Conservation (phyloP, 305 asterid species). For the Withania somnifera region DNA sequence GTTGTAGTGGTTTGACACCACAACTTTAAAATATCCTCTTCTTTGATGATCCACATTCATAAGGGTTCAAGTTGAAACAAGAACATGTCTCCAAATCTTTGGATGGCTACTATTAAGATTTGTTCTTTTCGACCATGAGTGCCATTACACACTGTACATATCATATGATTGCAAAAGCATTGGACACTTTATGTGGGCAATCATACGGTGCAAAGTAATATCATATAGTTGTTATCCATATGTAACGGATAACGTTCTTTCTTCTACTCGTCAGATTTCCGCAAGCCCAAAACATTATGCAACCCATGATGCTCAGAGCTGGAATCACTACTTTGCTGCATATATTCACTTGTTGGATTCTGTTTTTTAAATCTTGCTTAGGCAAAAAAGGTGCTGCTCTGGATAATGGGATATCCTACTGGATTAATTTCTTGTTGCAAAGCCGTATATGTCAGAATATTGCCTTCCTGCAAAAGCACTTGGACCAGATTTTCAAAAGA, state of each 20-base stretch:
- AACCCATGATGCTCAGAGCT: conserved; percentile 28
- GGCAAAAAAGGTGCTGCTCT: conserved; percentile 15
- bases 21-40: too few species aligned
- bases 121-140: not conserved
- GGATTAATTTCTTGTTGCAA: conserved; percentile 6
- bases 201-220: conserved; percentile 47
- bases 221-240: conserved; percentile 48
- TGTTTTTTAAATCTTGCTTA: conserved; percentile 4
- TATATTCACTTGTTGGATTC: conserved; percentile 6
- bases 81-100: too few species aligned
- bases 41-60: too few species aligned
- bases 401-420: conserved; percentile 6
- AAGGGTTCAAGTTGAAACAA: too few species aligned
- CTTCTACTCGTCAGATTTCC: conserved; percentile 33
- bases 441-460: conserved; percentile 5
- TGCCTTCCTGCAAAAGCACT: conserved; percentile 10
- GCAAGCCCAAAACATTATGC: conserved; percentile 42
- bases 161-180: conserved; percentile 26
- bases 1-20: too few species aligned
- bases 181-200: conserved; percentile 58
- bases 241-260: conserved; percentile 50
- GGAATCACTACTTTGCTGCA: conserved; percentile 3
- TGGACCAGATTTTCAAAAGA: conserved; percentile 15
- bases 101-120: too few species aligned
- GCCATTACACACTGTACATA: not conserved